Evolutionary conservation across 768 basidiomycete species (phyloP), one percentile per base, ranked within the genome.

Genomic region (Tricholoma terreum): DNA sequence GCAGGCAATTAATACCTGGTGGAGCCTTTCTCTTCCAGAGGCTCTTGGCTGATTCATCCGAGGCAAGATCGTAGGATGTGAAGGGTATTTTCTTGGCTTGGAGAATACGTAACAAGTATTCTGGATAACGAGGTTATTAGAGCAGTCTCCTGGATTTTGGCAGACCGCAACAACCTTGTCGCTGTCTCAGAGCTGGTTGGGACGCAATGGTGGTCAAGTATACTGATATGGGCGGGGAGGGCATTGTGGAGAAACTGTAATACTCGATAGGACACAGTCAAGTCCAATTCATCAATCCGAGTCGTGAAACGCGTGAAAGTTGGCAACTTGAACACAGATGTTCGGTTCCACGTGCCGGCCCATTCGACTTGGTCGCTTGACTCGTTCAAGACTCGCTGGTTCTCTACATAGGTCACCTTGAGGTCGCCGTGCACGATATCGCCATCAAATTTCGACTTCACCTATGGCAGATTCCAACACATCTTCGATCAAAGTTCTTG

Each of bases 181-280:
- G 84, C 63, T 88, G 84, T 61, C 92, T 78, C 58, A 94, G 77
- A 51, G 82, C 80, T 1, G 89, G 84, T 66, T 92, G 87, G 49
- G 89, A 90, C 2, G 87, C 88, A 61, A 94, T 93, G 14, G 92
- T 94, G n/a, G 92, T 94, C 54, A 93, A 80, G 69, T 91, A 93
- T 38, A 90, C 67, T 64, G 89, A 84, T 58, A 94, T 86, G 7
- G 92, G 92, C 6, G 92, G 92, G n/a, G 90, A 83, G 53, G 86
- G 79, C 88, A 90, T 91, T 14, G 12, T 33, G 34, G 36, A 52
- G 22, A 2, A 36, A n/a, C 17, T 49, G 19, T n/a, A 21, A 14
- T 5, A 34, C n/a, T n/a, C n/a, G n/a, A n/a, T n/a, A n/a, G n/a
- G n/a, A n/a, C n/a, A n/a, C n/a, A n/a, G n/a, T n/a, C n/a, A n/a